phyloP scores from a whole-genome alignment of 164 flowering plant genomes.

The Kalanchoe fedtschenkoi region DNA sequence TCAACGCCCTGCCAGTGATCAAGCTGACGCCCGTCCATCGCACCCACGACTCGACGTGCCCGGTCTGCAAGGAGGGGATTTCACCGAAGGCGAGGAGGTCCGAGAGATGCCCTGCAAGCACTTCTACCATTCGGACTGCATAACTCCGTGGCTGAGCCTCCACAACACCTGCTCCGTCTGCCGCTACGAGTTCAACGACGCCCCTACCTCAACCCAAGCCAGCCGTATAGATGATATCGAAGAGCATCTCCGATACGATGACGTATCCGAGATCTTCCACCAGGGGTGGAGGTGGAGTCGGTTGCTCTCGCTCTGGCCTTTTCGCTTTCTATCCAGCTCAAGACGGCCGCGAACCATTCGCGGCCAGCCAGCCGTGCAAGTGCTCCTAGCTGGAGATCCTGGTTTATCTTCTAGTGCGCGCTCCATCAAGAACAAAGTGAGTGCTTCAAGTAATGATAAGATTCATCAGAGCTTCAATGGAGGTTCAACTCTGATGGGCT shows the following conservation, averaged over 20 bases:
- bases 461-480: no score
- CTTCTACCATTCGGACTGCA: slow-evolving; percentile 39
- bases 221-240: background rate
- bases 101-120: slow-evolving; percentile 38
- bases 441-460: no score
- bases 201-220: background rate
- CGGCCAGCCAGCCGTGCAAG: background rate
- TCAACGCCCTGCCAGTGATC: slow-evolving; percentile 24
- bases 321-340: slow-evolving; percentile 14
- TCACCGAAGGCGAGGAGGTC: slow-evolving; percentile 22
- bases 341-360: background rate
- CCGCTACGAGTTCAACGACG: slow-evolving; percentile 21
- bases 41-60: slow-evolving; percentile 19
- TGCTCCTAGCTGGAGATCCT: background rate
- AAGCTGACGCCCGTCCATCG: slow-evolving; percentile 16
- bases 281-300: slow-evolving; percentile 16
- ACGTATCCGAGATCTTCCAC: slow-evolving; percentile 9
- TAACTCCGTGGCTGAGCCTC: slow-evolving; percentile 34
- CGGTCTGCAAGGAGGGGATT: slow-evolving; percentile 43
- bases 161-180: slow-evolving; percentile 45
- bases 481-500: no score
- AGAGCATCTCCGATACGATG: slow-evolving; percentile 6
- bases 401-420: slow-evolving; percentile 2
- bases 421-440: no score
- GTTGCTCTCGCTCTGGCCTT: slow-evolving; percentile 13